Percentiles rank a stretch among this genome's conserved stretches.
Evolutionary conservation across 495 filamentous ascomycete species (phyloP).

Genomic region (Trichoderma virens): DNA sequence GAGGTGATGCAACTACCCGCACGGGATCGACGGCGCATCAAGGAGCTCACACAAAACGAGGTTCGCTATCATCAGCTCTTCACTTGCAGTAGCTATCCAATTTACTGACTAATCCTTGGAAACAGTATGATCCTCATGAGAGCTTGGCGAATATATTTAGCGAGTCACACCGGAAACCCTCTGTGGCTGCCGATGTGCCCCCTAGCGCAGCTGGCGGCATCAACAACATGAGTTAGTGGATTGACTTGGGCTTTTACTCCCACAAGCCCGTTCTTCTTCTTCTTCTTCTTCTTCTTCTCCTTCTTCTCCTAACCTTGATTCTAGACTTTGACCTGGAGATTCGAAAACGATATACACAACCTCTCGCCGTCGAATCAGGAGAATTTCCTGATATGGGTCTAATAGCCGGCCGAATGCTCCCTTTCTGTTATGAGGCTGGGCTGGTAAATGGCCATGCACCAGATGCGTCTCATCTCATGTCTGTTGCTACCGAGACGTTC

Average conservation of each 20-base stretch:
- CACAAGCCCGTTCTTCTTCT: no score
- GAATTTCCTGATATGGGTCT: slow-evolving; percentile 82
- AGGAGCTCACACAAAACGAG: slow-evolving; percentile 57
- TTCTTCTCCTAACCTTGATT: slow-evolving; percentile 10
- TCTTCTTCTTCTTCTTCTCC: background rate
- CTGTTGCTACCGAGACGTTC: slow-evolving; percentile 82
- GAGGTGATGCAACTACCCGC: slow-evolving; percentile 90
- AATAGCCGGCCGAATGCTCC: slow-evolving; percentile 79
- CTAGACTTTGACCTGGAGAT: slow-evolving; percentile 87
- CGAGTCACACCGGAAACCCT: slow-evolving; percentile 61
- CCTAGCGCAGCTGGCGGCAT: slow-evolving; percentile 69
- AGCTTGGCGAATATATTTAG: slow-evolving; percentile 54
- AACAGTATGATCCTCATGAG: slow-evolving; percentile 60
- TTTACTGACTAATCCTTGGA: slow-evolving; percentile 7
- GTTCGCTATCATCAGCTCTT: slow-evolving; percentile 23
- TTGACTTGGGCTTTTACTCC: no score
- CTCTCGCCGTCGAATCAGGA: slow-evolving; percentile 78
- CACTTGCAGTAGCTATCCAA: background rate
- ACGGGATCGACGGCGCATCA: slow-evolving; percentile 78
- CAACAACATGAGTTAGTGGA: slow-evolving; percentile 77
- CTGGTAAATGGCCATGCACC: slow-evolving; percentile 63
- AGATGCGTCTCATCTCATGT: slow-evolving; percentile 77
- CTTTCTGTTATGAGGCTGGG: slow-evolving; percentile 90
- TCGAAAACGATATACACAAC: slow-evolving; percentile 80
- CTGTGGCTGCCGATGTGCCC: slow-evolving; percentile 63